Base-by-base conservation (phyloP, 805 yeast species). In the Tetrapisispora taiwanensis region DNA sequence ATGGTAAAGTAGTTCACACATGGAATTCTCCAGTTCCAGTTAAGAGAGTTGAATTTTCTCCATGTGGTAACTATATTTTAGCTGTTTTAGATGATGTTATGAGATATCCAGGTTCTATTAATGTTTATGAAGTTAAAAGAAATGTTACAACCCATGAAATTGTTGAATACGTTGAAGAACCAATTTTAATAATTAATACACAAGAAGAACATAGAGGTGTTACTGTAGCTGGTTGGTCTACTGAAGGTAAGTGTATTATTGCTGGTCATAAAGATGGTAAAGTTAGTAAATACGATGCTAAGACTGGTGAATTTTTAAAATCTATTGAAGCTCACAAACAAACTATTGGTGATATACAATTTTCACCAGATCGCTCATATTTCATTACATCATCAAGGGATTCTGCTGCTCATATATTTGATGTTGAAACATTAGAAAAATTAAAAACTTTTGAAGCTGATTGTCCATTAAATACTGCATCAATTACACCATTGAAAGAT, bases 351-450 rank as follows among this genome's bases (percentile, higher is more conserved):
- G 99, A 92, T 65, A 68, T 92, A 57, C 99, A 92, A 68, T 84
- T 89, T 63, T 78, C 90, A 13, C 78, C 77, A 49, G 97, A 90
- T 67, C 75, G 70, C 58, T 79, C 96, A 13, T 92, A 92, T 66
- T 87, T 92, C 67, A 78, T 92, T 60, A 87, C 96, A 10, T 73
- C 96, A 3, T 87, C 96, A 39, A 87, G 90, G 67, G 99, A 92
- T 70, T 84, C 87, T 68, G 74, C 81, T 46, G 85, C 97, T 7
- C 72, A 76, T 48, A 69, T 92, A 48, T 70, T 85, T 43, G 90
- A 86, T 61, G 85, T 84, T 40, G 94, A 85, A 51, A 73, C 80
- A 41, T 72, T 92, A 48, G 74, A 79, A 51, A 60, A 79, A 42
- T 66, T 84, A 65, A 88, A 89, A 68, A 78, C 76, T 18, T 92